These are phyloP conservation scores for Argentina anserina DNA, from an alignment of 306 rosid genomes.

Conservation along the genomic window DNA sequence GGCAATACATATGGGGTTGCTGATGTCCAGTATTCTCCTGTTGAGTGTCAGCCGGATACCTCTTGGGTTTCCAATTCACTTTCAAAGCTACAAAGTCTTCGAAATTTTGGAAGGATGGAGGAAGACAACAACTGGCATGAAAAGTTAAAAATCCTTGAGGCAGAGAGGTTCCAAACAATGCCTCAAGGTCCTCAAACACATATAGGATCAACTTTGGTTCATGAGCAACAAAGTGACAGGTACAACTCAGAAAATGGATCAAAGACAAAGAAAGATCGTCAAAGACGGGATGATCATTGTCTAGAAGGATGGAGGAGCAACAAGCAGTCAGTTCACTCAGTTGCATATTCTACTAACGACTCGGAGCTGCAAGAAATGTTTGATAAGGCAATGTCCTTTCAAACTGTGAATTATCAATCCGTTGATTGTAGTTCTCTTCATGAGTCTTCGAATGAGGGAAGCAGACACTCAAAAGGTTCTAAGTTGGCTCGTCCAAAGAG, in stretches of 20 bases:
- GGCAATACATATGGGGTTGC: constrained; percentile 20
- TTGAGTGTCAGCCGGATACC: no score
- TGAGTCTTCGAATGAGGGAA: constrained; percentile 8
- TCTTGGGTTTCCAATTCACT: no score
- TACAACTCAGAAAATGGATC: neutral
- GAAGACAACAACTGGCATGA: constrained; percentile 24
- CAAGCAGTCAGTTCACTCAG: constrained; percentile 36
- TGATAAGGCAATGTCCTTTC: constrained; percentile 30
- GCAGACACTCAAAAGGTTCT: constrained; percentile 10
- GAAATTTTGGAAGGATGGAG: neutral
- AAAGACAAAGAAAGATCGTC: constrained; percentile 26
- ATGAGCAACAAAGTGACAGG: neutral
- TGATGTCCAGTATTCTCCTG: constrained; percentile 23
- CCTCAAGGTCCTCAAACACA: no score
- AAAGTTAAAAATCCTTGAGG: constrained; percentile 11
- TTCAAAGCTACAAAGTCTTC: no score
- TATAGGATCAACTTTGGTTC: neutral
- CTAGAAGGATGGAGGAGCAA: constrained; percentile 23
- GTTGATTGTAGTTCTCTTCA: neutral
- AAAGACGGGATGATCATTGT: constrained; percentile 11
- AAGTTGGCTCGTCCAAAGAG: no score
- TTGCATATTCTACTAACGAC: constrained; percentile 17
- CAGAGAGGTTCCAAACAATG: neutral
- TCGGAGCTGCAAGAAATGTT: constrained; percentile 27
- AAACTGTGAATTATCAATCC: neutral